Base-by-base conservation (phyloP, 1,284 basidiomycete species). In the Agroathelia rolfsii region DNA sequence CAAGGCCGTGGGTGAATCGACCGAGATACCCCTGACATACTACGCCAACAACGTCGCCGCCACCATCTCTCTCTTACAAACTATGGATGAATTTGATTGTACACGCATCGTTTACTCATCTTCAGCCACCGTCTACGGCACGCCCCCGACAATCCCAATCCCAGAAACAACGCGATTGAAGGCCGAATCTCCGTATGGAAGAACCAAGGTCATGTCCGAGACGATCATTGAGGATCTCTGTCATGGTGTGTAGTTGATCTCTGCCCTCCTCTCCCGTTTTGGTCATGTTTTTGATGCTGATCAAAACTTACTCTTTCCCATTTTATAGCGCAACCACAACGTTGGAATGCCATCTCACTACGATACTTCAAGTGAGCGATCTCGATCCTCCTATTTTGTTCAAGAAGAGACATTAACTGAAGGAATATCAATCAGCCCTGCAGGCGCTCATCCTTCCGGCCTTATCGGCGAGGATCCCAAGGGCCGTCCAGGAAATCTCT, bases 61-160 rank as follows among this genome's bases (percentile, higher is more conserved):
- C 7, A 90, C 89, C 3, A 60, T 94, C 40, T 76, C 70, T 28
- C 72, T 95, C 13, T 66, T 94, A 30, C 76, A 90, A 64, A 63
- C 73, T 43, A 96, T 96, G 92, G 66, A 69, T 36, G 81, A 85
- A 41, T 86, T 79, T 56, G 77, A 80, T 38, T 87, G 82, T 62
- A 70, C 72, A 40, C 75, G 87, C 39, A 66, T 98, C 42, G 93
- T 99, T 41, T 99, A 97, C 66, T 96, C 92, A 1, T 96, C 93
- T 8, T 95, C 90, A 15, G 95, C 95, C 2, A 98, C 95, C n/a
- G 95, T 98, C 21, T 99, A 99, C 55, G 95, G 95, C 39, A 92
- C 80, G 3, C 95, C 95, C 6, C 80, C 86, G 28, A 64, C 65
- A 37, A 88, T 98, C 38, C 95, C 95, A 29, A 98, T 98, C 45